phyloP scores from a whole-genome alignment of 2,329 filamentous ascomycete genomes.

The Alternaria ethzedia region DNA sequence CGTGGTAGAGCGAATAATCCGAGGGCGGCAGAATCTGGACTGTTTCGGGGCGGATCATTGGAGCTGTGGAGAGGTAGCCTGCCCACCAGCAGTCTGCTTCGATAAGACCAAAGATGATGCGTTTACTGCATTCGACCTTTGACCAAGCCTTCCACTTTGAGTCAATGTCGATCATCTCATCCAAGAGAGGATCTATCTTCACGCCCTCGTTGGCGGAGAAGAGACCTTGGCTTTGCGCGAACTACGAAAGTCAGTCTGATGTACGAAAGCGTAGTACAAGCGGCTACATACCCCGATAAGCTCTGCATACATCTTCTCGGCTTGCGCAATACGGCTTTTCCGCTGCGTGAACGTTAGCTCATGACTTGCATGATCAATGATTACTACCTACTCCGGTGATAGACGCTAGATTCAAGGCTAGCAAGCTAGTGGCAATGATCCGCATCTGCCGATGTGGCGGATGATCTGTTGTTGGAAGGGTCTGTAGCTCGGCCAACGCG shows the following conservation, averaged over 20 bases:
- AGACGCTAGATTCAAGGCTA: slow-evolving; percentile 58
- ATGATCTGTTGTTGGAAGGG: slow-evolving; percentile 49
- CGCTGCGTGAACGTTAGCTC: slow-evolving; percentile 30
- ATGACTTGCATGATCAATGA: too few relatives aligned
- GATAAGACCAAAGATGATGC: slow-evolving; percentile 55
- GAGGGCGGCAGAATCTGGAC: slow-evolving; percentile 56
- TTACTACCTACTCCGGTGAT: slow-evolving; percentile 53
- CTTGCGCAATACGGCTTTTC: slow-evolving; percentile 54
- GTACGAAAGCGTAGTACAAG: not conserved
- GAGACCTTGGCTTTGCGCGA: slow-evolving; percentile 58
- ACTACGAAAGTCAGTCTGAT: slow-evolving; percentile 33
- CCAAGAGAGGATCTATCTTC: slow-evolving; percentile 49
- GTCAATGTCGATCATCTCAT: slow-evolving; percentile 54
- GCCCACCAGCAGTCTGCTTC: slow-evolving; percentile 58
- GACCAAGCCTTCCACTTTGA: slow-evolving; percentile 61
- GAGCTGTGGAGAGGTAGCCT: slow-evolving; percentile 55
- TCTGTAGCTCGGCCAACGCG: slow-evolving; percentile 52
- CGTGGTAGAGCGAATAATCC: slow-evolving; percentile 54
- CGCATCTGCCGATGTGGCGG: slow-evolving; percentile 53
- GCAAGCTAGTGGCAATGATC: slow-evolving; percentile 55
- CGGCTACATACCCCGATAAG: slow-evolving; percentile 51
- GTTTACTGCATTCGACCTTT: slow-evolving; percentile 59
- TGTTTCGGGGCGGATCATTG: slow-evolving; percentile 55
- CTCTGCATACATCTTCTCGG: slow-evolving; percentile 59
- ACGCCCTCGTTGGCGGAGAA: slow-evolving; percentile 55